Base-by-base conservation (phyloP, 2,329 filamentous ascomycete genomes). In the Sphaerulina vaccinii region DNA sequence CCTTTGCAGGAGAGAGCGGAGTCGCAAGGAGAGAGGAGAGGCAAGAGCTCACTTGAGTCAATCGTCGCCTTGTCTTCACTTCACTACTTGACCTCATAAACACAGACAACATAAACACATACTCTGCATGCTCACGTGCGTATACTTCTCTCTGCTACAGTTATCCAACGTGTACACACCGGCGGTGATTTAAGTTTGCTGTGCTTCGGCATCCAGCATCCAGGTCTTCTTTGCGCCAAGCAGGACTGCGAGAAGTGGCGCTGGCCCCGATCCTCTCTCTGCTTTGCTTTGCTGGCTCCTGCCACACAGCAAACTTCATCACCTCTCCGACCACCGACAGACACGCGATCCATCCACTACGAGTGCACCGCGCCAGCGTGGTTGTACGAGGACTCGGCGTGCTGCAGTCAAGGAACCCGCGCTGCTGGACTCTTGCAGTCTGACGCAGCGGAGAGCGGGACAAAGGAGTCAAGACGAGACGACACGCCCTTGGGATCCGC, bases 321-420 rank as follows among this genome's bases (percentile, higher is more conserved):
- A 11, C 27, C 22, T 27, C 32, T 18, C 33, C 44, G 21, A 15
- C 23, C 36, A 24, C 15, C 44, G 19, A 27, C 44, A 19, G 19
- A 38, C 44, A 47, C 44, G 23, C 33, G n/a, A 47, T 27, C 44
- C 44, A 23, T 18, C 33, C 13, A 19, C 36, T 18, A 23, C 21
- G 33, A 13, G 27, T 13, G 32, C 43, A 36, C 29, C 22, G 11
- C 45, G 7, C 33, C 15, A 33, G 33, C 33, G 44, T 21, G 27
- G 35, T 37, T n/a, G 33, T 27, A 35, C 44, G 32, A 47, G 33
- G 32, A 39, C 44, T 33, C 44, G 44, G 44, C 44, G 33, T 38
- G 44, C 44, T 47, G 44, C 35, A 47, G 35, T 47, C 32, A 32
- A 16, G 33, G 5, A 5, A 37, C 35, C 18, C 16, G 10, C 18